Percentiles rank a stretch among this genome's conserved stretches.
Conservation (phyloP, 2,329 filamentous ascomycete species). For the Diplodia corticola region DNA sequence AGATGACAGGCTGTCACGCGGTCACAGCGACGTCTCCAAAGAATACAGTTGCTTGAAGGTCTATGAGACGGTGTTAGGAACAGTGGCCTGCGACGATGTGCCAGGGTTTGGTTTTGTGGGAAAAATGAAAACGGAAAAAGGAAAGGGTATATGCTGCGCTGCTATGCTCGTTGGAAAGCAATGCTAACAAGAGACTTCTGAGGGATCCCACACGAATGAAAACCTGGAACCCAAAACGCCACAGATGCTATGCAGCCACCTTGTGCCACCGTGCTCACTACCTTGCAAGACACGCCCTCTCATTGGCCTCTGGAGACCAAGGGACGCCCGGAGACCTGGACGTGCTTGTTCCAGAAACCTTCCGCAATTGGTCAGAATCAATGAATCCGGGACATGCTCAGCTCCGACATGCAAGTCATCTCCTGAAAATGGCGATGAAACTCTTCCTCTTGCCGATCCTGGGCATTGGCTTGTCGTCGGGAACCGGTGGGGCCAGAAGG, state of each 20-base stretch:
- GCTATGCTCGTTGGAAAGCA: conserved; percentile 19
- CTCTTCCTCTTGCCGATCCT: conserved; percentile 50
- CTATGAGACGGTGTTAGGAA: conserved; percentile 1
- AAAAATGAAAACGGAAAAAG: conserved; percentile 16
- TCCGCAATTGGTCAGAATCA: background rate
- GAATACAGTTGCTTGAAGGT: background rate
- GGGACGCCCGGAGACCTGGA: background rate
- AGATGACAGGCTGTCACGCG: background rate
- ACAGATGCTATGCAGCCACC: conserved; percentile 20
- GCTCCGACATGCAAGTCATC: conserved; percentile 25
- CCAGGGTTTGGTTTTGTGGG: conserved; percentile 3
- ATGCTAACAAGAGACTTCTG: conserved; percentile 11
- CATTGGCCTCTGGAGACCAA: background rate
- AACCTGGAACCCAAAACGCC: conserved; percentile 18
- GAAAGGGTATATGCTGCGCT: conserved; percentile 22
- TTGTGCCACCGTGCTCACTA: conserved; percentile 11
- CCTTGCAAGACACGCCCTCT: conserved; percentile 1
- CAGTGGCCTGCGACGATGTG: background rate
- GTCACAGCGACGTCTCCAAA: background rate
- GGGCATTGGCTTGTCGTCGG: conserved; percentile 34
- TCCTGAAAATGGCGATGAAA: conserved; percentile 47
- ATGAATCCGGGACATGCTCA: background rate
- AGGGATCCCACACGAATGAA: conserved; percentile 3
- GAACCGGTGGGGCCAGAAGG: conserved; percentile 34
- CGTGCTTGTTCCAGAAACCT: background rate